Conservation (phyloP, 2,329 filamentous ascomycete genomes). For the Fonsecaea monophora region DNA sequence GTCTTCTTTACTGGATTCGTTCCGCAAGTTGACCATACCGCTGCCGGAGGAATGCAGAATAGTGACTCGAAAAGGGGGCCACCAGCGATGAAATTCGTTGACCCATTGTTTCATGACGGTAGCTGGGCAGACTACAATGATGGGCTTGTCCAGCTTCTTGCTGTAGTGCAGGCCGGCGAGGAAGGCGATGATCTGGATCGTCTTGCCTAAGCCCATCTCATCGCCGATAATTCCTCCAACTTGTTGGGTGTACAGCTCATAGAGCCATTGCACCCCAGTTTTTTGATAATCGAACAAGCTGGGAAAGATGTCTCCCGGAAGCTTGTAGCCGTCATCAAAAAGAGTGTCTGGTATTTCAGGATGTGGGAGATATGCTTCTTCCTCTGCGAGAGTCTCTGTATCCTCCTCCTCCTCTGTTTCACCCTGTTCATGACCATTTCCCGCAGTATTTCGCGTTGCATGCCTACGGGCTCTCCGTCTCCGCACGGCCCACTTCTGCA, state of each 20-base stretch:
- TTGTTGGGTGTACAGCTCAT: slow-evolving; percentile 85
- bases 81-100: slow-evolving; percentile 98
- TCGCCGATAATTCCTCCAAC: slow-evolving; percentile 96
- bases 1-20: slow-evolving; percentile 68
- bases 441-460: slow-evolving; percentile 42
- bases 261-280: slow-evolving; percentile 94
- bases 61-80: slow-evolving; percentile 96
- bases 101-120: slow-evolving; percentile 98
- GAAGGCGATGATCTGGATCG: slow-evolving; percentile 80
- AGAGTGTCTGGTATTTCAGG: slow-evolving; percentile 78
- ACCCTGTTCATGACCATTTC: slow-evolving; percentile 47
- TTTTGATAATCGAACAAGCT: slow-evolving; percentile 97
- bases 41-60: slow-evolving; percentile 95
- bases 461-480: slow-evolving; percentile 65
- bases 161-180: slow-evolving; percentile 92
- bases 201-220: slow-evolving; percentile 99
- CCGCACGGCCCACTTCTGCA: slow-evolving; percentile 75
- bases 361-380: slow-evolving; percentile 85
- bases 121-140: slow-evolving; percentile 90
- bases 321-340: slow-evolving; percentile 75
- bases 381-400: slow-evolving; percentile 37
- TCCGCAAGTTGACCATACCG: slow-evolving; percentile 84
- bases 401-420: slow-evolving; percentile 51
- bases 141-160: slow-evolving; percentile 79
- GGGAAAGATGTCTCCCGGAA: slow-evolving; percentile 92